Evolutionary conservation across 768 basidiomycete genomes (phyloP), one percentile per base, ranked within the genome.

Genomic region (Mycena pura): DNA sequence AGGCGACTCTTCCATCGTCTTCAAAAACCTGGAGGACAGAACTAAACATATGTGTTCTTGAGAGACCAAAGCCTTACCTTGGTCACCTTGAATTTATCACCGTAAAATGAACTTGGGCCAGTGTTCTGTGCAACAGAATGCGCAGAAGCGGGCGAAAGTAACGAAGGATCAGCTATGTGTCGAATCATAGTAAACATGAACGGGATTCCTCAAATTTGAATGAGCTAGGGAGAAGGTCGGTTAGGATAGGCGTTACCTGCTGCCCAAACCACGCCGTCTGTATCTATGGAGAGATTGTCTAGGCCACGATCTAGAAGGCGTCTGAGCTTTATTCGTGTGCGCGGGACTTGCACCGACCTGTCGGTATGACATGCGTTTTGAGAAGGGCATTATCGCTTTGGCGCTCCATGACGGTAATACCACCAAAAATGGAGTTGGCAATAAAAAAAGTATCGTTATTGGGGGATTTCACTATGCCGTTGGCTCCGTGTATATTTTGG

Each of bases 381-480:
- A 84, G 74, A 17, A 92, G 79, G 0, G 82, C 80, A 61, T 90
- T 73, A 63, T 92, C 87, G 2, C 75, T 73, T 67, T 88, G 86
- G 50, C 75, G 72, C 64, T 91, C 86, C 21, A 91, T 74, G 44
- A 89, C 75, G 34, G 69, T 78, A 27, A 92, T 65, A 10, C 71
- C 74, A 3, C 86, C 86, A 1, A 64, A 62, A n/a, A 78, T 40
- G 13, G 70, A 69, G 60, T 80, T 83, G 5, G 78, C 81, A 21
- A 90, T 84, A 68, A 90, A 92, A 62, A 90, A 75, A 0, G 86
- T 87, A n/a, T 84, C 86, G 60, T 90, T 87, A 10, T 73, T 66
- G 6, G 68, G 68, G 10, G 82, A 83, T 28, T 75, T 75, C 7
- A 80, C 79, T 49, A 91, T 89, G 6, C 91, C 91, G 67, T 92